Percentiles rank a stretch among this genome's conserved stretches.
Evolutionary conservation across 495 filamentous ascomycete species (phyloP).

Genomic region (Bathelium albidoporum): DNA sequence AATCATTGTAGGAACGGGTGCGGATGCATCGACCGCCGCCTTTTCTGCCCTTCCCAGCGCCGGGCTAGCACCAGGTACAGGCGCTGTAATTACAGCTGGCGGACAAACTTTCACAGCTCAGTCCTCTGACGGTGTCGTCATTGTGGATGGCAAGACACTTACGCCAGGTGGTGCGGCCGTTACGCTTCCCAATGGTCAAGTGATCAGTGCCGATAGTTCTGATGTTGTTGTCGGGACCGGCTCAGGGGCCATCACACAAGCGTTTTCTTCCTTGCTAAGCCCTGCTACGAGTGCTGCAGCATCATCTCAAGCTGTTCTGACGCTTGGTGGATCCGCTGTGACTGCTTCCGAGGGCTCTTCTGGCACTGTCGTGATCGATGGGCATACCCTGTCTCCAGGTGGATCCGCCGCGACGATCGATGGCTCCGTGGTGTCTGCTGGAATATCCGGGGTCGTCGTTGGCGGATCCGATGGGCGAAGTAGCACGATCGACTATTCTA

Average conservation of each 20-base stretch:
- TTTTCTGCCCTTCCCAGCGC: neutral
- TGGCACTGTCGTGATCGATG: neutral
- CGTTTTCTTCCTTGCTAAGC: neutral
- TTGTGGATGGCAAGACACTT: constrained; percentile 1
- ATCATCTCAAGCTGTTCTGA: neutral
- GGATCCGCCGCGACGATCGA: neutral
- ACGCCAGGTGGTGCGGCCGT: neutral
- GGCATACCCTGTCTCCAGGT: neutral
- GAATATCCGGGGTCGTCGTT: neutral
- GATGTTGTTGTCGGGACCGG: neutral
- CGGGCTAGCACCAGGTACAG: neutral
- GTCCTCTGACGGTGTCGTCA: neutral
- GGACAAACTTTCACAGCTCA: constrained; percentile 7
- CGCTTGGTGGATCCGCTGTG: neutral
- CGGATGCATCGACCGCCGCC: neutral
- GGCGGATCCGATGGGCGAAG: neutral
- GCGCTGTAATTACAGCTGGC: neutral
- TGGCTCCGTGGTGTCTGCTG: neutral
- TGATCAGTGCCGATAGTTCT: neutral
- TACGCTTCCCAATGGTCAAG: neutral
- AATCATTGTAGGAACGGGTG: neutral
- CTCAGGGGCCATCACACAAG: neutral
- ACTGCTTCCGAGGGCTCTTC: neutral
- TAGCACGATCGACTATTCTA: neutral
- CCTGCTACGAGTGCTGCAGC: neutral